These are phyloP conservation scores for Saccharomycopsis selenospora DNA, from an alignment of 805 yeast genomes.

Conservation along the genomic window DNA sequence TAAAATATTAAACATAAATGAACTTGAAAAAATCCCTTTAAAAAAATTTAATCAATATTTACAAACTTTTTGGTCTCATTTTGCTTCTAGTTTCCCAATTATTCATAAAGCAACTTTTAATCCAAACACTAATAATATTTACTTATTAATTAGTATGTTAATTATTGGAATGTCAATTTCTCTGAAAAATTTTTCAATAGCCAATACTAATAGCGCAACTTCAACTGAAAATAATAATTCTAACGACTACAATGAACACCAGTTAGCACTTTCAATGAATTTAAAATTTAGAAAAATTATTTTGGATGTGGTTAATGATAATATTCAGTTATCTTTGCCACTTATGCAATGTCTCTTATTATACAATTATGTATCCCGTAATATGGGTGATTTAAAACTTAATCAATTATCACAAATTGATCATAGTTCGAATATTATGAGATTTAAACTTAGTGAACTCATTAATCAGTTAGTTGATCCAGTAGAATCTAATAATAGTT, in stretches of 20 bases:
- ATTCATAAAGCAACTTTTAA: conserved; percentile 17
- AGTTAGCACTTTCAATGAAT: conserved; percentile 4
- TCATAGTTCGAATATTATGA: conserved; percentile 16
- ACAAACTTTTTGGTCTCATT: conserved; percentile 16
- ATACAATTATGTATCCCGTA: conserved; percentile 14
- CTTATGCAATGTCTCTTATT: conserved; percentile 12
- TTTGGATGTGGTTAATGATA: conserved; percentile 6
- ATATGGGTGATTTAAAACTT: conserved; percentile 14
- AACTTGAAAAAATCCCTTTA: conserved; percentile 5
- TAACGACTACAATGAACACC: background rate
- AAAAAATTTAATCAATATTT: conserved; percentile 12
- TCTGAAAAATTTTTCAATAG: background rate
- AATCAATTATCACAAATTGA: conserved; percentile 16
- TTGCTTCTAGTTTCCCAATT: conserved; percentile 17
- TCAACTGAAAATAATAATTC: conserved; percentile 10
- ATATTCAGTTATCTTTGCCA: conserved; percentile 4
- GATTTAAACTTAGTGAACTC: conserved; percentile 12
- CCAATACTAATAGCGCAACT: background rate
- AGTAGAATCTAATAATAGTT: background rate
- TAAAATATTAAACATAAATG: background rate
- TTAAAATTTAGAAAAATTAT: conserved; percentile 8
- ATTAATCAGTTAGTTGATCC: conserved; percentile 15
- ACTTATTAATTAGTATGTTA: conserved; percentile 14
- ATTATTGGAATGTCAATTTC: conserved; percentile 14
- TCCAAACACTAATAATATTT: conserved; percentile 13